Evolutionary conservation across 306 rosid species (phyloP), one percentile per base, ranked within the genome.

Genomic region (Chamaecrista fasciculata): DNA sequence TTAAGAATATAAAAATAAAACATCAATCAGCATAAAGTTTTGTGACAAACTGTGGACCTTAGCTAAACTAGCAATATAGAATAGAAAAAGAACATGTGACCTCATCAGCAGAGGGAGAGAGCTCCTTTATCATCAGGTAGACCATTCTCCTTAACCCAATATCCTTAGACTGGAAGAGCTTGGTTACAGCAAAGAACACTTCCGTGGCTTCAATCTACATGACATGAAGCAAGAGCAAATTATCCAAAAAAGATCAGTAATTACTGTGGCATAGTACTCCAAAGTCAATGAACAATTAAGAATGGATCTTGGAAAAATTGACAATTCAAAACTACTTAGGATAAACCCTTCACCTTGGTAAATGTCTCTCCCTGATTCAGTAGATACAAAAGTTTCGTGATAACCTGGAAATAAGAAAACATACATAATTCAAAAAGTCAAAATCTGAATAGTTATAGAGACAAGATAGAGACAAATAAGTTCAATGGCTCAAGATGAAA

Each of bases 131-230:
- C 19, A 91, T 89, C 64, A 94, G 76, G 86, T 94, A 94, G 77
- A 94, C 99, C 99, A 94, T 94, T 81, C 99, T 94, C 83, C 99
- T 91, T 64, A 94, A 80, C 60, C 99, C 97, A 63, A 91, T 83
- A 86, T 94, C 99, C 75, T 89, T 86, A 42, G 97, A 85, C 76
- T 91, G 99, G 82, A 94, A 94, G 69, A 94, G 96, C 80, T 94
- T 94, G 34, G 99, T 94, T 69, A 94, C 97, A 12, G 99, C 50
- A 84, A 94, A 94, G 88, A 94, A 94, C 70, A 94, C 99, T 78
- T 91, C 99, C 25, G 99, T 94, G 78, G 97, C 99, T 91, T 91
- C 99, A 2, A 87, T 25, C 99, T 94, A 62, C n/a, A n/a, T 47
- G n/a, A 76, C 48, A 76, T 44, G 51, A 48, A 57, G 37, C 67